Evolutionary conservation across 148 eudicot genomes (phyloP).

Genomic region (Rhododendron simsii): DNA sequence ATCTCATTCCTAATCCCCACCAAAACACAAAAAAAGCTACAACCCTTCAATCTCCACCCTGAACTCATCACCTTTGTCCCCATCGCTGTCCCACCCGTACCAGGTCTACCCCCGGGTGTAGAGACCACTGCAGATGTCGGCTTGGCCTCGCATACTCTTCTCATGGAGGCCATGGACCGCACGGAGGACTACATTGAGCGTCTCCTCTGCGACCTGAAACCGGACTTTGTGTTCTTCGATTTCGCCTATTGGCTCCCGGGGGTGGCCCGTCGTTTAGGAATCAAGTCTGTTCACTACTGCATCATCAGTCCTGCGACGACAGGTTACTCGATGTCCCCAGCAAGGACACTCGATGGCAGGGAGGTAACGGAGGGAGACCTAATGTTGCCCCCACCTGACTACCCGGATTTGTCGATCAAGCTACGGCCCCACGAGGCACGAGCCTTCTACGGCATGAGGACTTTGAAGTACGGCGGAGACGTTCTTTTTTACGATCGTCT

Average conservation of each 20-base stretch:
- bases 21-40: conserved; percentile 9
- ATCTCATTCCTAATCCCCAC: conserved; percentile 18
- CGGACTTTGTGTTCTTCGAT: conserved; percentile 14
- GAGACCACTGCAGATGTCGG: conserved; percentile 11
- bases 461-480: background rate
- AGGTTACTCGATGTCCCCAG: conserved; percentile 1
- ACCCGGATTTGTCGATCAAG: background rate
- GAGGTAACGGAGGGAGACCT: background rate
- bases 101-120: conserved; percentile 5
- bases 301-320: background rate
- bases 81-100: conserved; percentile 11
- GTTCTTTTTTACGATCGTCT: background rate
- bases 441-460: background rate
- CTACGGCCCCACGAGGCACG: background rate
- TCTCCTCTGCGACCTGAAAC: conserved; percentile 1
- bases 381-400: background rate
- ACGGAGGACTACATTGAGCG: background rate
- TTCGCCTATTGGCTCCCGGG: conserved; percentile 12
- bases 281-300: conserved; percentile 5
- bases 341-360: background rate
- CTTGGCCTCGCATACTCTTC: background rate
- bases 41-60: conserved; percentile 20
- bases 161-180: conserved; percentile 16
- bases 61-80: conserved; percentile 20
- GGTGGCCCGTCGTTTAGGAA: conserved; percentile 1